Evolutionary conservation across 805 yeast species (phyloP), one percentile per base, ranked within the genome.

Genomic region (Candida sonorensis): DNA sequence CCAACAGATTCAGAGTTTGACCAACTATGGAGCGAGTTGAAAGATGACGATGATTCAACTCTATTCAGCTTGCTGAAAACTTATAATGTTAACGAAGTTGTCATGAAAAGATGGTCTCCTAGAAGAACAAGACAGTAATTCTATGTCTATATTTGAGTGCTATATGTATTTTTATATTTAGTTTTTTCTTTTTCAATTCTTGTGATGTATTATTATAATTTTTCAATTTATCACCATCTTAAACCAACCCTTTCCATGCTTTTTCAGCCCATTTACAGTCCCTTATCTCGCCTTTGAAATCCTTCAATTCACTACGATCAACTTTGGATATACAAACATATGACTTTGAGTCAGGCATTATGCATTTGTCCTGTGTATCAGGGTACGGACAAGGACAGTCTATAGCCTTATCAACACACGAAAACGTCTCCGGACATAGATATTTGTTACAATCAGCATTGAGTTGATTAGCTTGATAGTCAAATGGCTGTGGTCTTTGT

Each of bases 311-410:
- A 10, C 35, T 33, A 20, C 35, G 34, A 20, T 73, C 69, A 1
- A 94, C 90, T 44, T 81, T 82, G 14, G 96, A 81, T 26, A 92
- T 81, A 55, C 98, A 92, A 11, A 88, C 67, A 50, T 64, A 81
- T 34, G 72, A 72, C 20, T 64, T 59, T 13, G 75, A 68, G 41
- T 74, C 77, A 0, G 96, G 94, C 25, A 84, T 61, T 2, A 69
- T 52, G 56, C 98, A 92, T 49, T 84, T 81, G 39, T 83, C 49
- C 53, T 90, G 95, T 1, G 94, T 78, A 37, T 77, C 74, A 2
- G 95, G 92, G 51, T 75, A 90, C 3, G 85, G 86, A 54, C 98
- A 92, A 2, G 97, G 95, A 54, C 98, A 92, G 31, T 79, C 82
- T 7, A 67, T 44, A 0, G 85, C 75, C 2, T 57, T 47, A 2